Evolutionary conservation across 2,329 filamentous ascomycete genomes (phyloP), one percentile per base, ranked within the genome.

Genomic region (Ophiostoma quercus): DNA sequence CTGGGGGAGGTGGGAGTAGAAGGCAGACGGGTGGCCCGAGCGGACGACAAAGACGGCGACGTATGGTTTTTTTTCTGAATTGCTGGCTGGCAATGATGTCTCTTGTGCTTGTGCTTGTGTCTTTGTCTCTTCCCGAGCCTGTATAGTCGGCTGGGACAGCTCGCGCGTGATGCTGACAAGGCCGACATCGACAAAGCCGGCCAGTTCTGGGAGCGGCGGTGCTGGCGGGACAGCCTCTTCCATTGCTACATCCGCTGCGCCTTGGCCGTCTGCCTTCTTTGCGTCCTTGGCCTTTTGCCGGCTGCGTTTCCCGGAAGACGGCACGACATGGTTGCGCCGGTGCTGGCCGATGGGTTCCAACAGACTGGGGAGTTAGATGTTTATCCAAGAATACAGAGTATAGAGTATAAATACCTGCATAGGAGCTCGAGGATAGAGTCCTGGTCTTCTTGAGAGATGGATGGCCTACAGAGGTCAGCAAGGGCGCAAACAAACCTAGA

Each of bases 351-450:
- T 78, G 1, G 90, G 89, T 0, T 82, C 79, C 63, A 92, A 78
- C 25, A 91, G 79, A 71, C 89, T 92, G 60, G 1, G 7, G 43
- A 43, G 6, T 47, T 37, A 60, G 43, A 11, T 71, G 32, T 29
- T 29, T 29, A 2, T 29, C n/a, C n/a, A n/a, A n/a, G n/a, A n/a
- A n/a, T n/a, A n/a, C 1, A 47, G 19, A 47, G 43, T 47, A 7
- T 47, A 43, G 67, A 60, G 32, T 70, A 4, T 11, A 6, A 37
- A 74, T 82, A 91, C 89, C 82, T 84, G 84, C 86, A 90, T 5
- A 91, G 81, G 67, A 92, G 80, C 72, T 91, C 88, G 11, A 91
- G 76, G 51, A 91, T 88, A 3, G 83, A 82, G 68, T 88, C 84
- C 77, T 91, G 88, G 68, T 90, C 82, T 67, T 86, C 80, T 22